Base-by-base conservation (phyloP, 192 early-diverging fungal species). In the Pilobolus umbonatus region DNA sequence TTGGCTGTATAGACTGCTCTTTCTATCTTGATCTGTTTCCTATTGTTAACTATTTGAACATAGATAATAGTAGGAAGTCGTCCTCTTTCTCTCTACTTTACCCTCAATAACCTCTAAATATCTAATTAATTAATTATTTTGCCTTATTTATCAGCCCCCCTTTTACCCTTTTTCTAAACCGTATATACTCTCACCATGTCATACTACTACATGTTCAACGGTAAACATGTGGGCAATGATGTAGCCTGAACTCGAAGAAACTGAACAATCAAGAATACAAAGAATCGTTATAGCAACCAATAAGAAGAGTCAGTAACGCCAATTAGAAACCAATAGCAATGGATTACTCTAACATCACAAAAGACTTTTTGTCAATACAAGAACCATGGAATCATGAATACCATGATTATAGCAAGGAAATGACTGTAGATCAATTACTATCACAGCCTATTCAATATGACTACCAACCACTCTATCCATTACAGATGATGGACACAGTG, bases 171-270 rank as follows among this genome's bases (percentile, higher is more conserved):
- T n/a, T n/a, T n/a, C n/a, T n/a, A n/a, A n/a, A n/a, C n/a, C n/a
- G n/a, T n/a, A n/a, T 42, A 17, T 42, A 42, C 19, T 42, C 14
- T 42, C 19, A 40, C 11, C 38, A 54, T 54, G 52, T 32, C 52
- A 38, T 54, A 54, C 35, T 54, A 32, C 38, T 54, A 54, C 22
- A 54, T 54, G 52, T 24, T 54, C 32, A 54, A 54, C 52, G 52
- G 52, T 21, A 54, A 54, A 22, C 52, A 54, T 35, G 52, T 54
- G 22, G 52, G 52, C 35, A 54, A 54, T 22, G 52, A 54, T 22
- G 52, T 54, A 35, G 52, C 31, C 35, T 54, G 52, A 54, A 32
- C 35, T 12, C 22, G 35, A 38, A 12, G 17, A 31, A 17, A 2
- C 12, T 31, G 29, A 43, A 43, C 9, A 43, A 24, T 8, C 10